phyloP scores from a whole-genome alignment of 257 asterid genomes.

The Solanum bulbocastanum region DNA sequence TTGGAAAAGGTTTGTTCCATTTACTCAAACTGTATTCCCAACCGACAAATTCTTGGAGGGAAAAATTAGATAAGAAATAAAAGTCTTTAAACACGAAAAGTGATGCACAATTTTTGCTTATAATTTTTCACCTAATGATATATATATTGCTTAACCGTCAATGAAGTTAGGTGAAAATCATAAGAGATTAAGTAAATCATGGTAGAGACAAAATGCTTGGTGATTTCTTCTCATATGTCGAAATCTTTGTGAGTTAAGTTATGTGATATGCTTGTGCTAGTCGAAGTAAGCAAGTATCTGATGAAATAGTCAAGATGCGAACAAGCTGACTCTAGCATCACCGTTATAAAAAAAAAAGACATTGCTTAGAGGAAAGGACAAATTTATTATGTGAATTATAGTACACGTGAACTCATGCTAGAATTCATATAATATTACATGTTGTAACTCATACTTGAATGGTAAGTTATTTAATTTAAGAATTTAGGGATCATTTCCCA shows the following conservation, averaged over 20 bases:
- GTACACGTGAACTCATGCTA: neutral
- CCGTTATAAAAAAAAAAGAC: neutral
- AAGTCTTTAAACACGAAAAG: neutral
- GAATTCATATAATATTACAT: neutral
- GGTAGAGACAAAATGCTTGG: rapidly evolving
- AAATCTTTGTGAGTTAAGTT: neutral
- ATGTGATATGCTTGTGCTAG: neutral
- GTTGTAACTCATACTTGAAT: neutral
- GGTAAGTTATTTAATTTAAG: neutral
- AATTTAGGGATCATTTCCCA: neutral
- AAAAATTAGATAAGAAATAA: neutral
- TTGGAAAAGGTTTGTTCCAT: neutral
- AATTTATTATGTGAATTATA: neutral
- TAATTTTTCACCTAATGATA: neutral
- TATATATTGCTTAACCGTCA: neutral
- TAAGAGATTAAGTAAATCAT: neutral
- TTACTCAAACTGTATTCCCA: neutral
- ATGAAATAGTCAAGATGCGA: neutral
- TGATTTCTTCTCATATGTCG: neutral
- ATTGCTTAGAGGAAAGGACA: neutral
- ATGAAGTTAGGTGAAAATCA: neutral
- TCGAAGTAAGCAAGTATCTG: neutral
- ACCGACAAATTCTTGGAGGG: neutral
- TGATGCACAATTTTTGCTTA: neutral
- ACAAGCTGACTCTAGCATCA: neutral